phyloP scores from a whole-genome alignment of 192 early-diverging fungal genomes.

The Gorgonomyces haynaldii region DNA sequence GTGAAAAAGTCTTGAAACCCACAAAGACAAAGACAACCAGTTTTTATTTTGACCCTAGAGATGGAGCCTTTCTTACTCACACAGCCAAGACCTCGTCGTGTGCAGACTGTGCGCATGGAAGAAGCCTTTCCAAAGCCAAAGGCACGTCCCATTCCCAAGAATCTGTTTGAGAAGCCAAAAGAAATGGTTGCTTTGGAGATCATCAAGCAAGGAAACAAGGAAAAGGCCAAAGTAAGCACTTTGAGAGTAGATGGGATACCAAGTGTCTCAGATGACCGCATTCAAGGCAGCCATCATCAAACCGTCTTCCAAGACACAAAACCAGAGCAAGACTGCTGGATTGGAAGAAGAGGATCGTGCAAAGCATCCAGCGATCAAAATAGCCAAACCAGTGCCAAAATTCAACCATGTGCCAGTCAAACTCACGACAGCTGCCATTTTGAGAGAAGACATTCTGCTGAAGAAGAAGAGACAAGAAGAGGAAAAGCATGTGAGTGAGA shows the following conservation, averaged over 20 bases:
- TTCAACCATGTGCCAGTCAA: slow-evolving; percentile 28
- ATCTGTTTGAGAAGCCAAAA: slow-evolving; percentile 19
- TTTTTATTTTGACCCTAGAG: slow-evolving; percentile 5
- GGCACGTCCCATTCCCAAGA: slow-evolving; percentile 27
- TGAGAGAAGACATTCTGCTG: slow-evolving; percentile 39
- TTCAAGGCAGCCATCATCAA: slow-evolving; percentile 6
- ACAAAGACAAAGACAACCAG: slow-evolving; percentile 17
- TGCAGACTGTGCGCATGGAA: no score
- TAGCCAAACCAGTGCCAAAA: neutral
- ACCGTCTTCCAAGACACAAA: neutral
- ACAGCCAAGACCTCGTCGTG: slow-evolving; percentile 19
- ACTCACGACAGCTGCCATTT: slow-evolving; percentile 33
- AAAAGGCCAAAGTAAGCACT: neutral
- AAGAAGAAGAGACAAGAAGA: slow-evolving; percentile 17
- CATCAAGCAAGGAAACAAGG: slow-evolving; percentile 25
- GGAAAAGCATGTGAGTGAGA: slow-evolving; percentile 14
- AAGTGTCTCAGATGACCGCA: neutral
- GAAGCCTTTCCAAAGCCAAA: slow-evolving; percentile 26
- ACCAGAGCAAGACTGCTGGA: neutral
- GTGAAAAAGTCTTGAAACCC: slow-evolving; percentile 26
- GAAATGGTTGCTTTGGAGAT: slow-evolving; percentile 28
- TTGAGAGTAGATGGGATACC: neutral
- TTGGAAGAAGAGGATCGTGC: neutral
- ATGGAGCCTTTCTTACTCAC: slow-evolving; percentile 33
- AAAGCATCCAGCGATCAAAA: neutral